These are phyloP conservation scores for Uronychia setigera DNA, from an alignment of 73 alveolate species.

Conservation along the genomic window DNA sequence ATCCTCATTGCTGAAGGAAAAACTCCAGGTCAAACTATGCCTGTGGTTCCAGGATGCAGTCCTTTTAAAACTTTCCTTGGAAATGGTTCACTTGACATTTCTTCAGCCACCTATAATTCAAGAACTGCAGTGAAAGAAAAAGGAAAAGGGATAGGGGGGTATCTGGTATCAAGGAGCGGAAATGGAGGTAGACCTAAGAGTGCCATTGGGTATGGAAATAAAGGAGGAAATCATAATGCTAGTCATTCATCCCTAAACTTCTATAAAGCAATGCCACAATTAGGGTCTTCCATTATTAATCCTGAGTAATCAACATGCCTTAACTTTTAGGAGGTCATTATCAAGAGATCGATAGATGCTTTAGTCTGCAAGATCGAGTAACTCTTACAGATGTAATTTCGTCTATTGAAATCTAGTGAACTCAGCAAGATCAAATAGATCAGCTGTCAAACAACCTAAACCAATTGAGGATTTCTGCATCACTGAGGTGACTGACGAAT, in stretches of 20 bases:
- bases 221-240: not conserved
- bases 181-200: not conserved
- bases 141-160: not conserved
- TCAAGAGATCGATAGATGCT: not conserved
- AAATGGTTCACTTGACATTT: too few species aligned
- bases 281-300: not conserved
- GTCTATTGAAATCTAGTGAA: not conserved
- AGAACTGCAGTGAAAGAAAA: not conserved
- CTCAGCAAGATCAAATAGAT: not conserved
- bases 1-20: not conserved
- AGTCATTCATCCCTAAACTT: not conserved
- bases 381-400: not conserved
- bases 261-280: not conserved
- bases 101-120: not conserved
- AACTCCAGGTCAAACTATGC: too few species aligned
- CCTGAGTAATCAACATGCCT: not conserved
- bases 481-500: constrained; percentile 2
- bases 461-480: not conserved
- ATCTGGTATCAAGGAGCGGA: not conserved
- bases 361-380: not conserved
- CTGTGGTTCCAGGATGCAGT: not conserved
- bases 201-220: too few species aligned
- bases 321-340: not conserved
- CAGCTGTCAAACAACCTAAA: not conserved
- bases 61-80: not conserved